phyloP scores from a whole-genome alignment of 495 filamentous ascomycete genomes.

The Aspergillus kassunensis region DNA sequence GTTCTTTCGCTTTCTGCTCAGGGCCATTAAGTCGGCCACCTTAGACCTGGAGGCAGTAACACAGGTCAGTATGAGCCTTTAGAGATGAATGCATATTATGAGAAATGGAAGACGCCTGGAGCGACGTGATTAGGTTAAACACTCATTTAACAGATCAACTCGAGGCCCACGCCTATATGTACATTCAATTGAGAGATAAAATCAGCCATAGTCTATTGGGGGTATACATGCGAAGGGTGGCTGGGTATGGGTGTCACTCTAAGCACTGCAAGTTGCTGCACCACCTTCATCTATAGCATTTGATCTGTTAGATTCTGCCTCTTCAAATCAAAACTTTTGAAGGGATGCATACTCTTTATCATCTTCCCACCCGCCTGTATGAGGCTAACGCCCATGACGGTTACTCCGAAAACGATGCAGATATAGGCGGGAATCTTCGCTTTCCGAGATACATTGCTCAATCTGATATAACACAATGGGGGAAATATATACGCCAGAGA shows the following conservation, averaged over 20 bases:
- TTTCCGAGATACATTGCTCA: constrained; percentile 62
- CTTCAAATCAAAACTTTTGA: background rate
- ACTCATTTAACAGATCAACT: background rate
- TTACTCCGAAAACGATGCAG: constrained; percentile 70
- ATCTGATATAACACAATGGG: constrained; percentile 89
- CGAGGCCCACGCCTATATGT: constrained; percentile 9
- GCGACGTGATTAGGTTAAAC: no score
- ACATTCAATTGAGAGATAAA: constrained; percentile 2
- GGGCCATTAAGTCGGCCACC: no score
- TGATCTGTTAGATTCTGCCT: background rate
- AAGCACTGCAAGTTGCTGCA: constrained; percentile 25
- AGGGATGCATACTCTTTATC: constrained; percentile 37
- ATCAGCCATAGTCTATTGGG: constrained; percentile 7
- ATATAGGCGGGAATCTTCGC: constrained; percentile 69
- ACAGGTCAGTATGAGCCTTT: background rate
- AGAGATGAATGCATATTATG: background rate
- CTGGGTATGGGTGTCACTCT: background rate
- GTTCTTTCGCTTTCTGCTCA: background rate
- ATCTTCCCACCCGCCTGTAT: constrained; percentile 70
- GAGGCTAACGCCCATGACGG: constrained; percentile 82
- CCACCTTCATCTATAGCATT: constrained; percentile 29
- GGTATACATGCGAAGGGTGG: background rate
- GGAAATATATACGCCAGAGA: constrained; percentile 94
- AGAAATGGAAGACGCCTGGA: background rate
- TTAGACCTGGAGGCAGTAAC: no score